Evolutionary conservation across 164 flowering plant genomes (phyloP), one percentile per base, ranked within the genome.

Genomic region (Nymphaea colorata): DNA sequence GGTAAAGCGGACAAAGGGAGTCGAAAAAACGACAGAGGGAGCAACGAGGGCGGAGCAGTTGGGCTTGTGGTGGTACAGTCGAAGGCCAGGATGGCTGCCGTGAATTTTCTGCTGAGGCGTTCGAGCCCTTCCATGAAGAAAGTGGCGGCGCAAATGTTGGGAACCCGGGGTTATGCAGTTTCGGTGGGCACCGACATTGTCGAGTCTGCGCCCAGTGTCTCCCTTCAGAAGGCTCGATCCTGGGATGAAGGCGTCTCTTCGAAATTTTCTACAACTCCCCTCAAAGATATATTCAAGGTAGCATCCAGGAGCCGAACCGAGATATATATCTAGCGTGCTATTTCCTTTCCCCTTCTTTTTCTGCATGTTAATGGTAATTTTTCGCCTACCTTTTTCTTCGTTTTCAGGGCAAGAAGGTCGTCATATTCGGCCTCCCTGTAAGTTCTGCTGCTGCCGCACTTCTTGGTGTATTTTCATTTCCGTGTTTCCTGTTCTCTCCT

Each of bases 171-270:
- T 61, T 81, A 5, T 15, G 63, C 93, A 41, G 67, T 89, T 15
- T 74, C 97, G 5, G 88, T 79, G 0, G 99, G 99, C 4, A 76
- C 80, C 1, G 98, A 95, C 73, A 71, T 95, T 57, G 79, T 90
- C n/a, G 81, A 92, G 41, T 81, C 89, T 41, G 89, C 94, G 44
- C 86, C 90, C 0, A 75, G 76, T 67, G 90, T 91, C 62, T 77
- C 90, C 59, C 98, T 95, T 72, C 97, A 88, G 83, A 89, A 87
- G 69, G 94, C 98, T 74, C 88, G 98, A 5, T 68, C 77, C 25
- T 95, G 98, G 98, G 97, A 95, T 68, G 99, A 92, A 69, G 98
- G 99, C 36, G 94, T 90, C 69, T 82, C 89, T 25, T 95, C 98
- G 44, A 86, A 92, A 6, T 95, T 95, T 81, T 73, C 96, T 65